Evolutionary conservation across 2,329 filamentous ascomycete species (phyloP), one percentile per base, ranked within the genome.

Genomic region (Aureobasidium uvarum): DNA sequence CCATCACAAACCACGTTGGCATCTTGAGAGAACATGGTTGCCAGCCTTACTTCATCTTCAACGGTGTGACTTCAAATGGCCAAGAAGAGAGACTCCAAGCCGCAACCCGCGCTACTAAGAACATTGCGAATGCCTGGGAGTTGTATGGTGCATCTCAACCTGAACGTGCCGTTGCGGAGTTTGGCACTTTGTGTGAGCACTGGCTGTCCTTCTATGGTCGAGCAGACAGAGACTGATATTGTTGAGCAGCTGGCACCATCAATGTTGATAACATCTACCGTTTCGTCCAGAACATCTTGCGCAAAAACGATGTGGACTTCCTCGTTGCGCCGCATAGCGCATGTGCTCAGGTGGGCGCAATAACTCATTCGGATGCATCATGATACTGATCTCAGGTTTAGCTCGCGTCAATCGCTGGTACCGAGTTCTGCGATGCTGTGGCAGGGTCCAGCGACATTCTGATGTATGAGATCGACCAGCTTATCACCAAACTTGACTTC

Each of bases 1-100:
- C 89, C 89, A 89, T 99, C 68, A 86, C 91, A 74, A 83, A 85
- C 59, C 91, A 96, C 71, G 81, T 99, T 36, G 84, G 89, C 67
- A 81, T 82, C 66, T 91, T 95, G 82, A 85, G 86, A 67, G 83
- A 84, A 52, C 69, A 72, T 4, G 85, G 85, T 23, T 88, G 96
- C 62, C 86, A 82, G n/a, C 91, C 91, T 1, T 81, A 96, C 68
- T 98, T 99, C 76, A 84, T 99, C 60, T 99, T 99, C 77, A 91
- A 94, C 75, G 95, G 95, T 41, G 85, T 96, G 72, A 86, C 92
- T 45, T 84, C 92, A 67, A 87, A 87, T 45, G 66, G 63, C n/a
- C 66, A 68, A 45, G 63, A 68, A 23, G 55, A 62, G 10, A 67
- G 62, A 31, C 48, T 68, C 8, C 51, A 64, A 16, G 31, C 63